Evolutionary conservation across 371 early-diverging fungal species (phyloP).

Genomic region (Coemansia sp.): DNA sequence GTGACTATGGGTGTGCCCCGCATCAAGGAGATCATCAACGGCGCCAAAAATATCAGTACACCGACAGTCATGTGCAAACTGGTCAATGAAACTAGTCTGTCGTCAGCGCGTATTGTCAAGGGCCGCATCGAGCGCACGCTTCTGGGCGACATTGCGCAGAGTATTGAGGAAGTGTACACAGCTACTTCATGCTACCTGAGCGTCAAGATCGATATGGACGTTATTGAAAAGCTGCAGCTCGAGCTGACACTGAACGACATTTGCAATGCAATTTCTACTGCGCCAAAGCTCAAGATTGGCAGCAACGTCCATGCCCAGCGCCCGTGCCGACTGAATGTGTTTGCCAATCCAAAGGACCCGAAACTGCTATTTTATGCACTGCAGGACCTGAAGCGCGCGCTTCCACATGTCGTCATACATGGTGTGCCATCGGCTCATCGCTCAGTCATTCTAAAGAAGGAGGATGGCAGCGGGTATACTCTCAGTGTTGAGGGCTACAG

Average conservation of each 20-base stretch:
- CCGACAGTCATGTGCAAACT: constrained; percentile 91
- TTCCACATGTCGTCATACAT: constrained; percentile 82
- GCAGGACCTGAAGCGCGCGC: constrained; percentile 79
- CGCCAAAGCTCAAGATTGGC: constrained; percentile 83
- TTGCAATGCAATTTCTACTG: constrained; percentile 70
- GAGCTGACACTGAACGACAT: constrained; percentile 79
- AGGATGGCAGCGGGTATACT: constrained; percentile 59
- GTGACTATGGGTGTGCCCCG: constrained; percentile 99
- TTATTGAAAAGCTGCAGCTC: constrained; percentile 76
- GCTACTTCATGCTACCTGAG: constrained; percentile 72
- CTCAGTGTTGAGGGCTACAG: constrained; percentile 96
- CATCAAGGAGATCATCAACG: constrained; percentile 97
- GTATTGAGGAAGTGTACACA: constrained; percentile 86
- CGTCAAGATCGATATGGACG: constrained; percentile 78
- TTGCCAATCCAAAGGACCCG: constrained; percentile 66
- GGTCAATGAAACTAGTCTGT: constrained; percentile 63
- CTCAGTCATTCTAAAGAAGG: constrained; percentile 81
- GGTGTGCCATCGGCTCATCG: constrained; percentile 85
- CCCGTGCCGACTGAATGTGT: constrained; percentile 73
- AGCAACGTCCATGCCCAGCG: constrained; percentile 73
- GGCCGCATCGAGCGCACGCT: constrained; percentile 89
- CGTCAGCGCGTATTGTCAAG: constrained; percentile 91
- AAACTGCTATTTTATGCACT: constrained; percentile 68
- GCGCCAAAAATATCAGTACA: constrained; percentile 89
- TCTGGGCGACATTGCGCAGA: constrained; percentile 87